A percentile compares a stretch with the other conserved stretches of the same genome.
Conservation (phyloP, 345 rosid genomes). For the Physaria fendleri region DNA sequence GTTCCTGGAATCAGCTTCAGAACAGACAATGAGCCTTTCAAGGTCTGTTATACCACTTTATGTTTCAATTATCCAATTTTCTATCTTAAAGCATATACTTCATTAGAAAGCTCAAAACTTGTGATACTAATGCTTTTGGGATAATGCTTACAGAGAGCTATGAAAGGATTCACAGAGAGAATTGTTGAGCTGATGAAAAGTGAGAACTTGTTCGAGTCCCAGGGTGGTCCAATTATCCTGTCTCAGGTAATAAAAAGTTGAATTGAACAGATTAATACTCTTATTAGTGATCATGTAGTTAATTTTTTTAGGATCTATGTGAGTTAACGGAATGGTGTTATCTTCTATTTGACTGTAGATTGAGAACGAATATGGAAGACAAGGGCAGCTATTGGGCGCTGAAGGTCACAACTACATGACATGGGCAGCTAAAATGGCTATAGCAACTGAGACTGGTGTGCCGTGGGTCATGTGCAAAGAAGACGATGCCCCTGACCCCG, state of each 20-base stretch:
- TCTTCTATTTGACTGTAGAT: conserved; percentile 43
- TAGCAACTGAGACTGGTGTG: conserved; percentile 76
- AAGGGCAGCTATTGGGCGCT: conserved; percentile 69
- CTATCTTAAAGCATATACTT: too few relatives aligned
- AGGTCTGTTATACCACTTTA: conserved; percentile 36
- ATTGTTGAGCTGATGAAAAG: conserved; percentile 94
- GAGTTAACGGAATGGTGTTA: neutral
- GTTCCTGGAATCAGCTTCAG: conserved; percentile 98
- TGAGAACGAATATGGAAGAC: conserved; percentile 96
- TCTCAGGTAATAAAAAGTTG: conserved; percentile 64
- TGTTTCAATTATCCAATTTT: too few relatives aligned
- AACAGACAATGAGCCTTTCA: conserved; percentile 99
- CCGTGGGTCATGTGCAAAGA: conserved; percentile 99
- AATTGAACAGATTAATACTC: neutral
- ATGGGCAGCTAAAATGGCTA: conserved; percentile 99
- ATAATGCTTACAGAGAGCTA: conserved; percentile 64
- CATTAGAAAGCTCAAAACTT: neutral
- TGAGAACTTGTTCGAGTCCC: conserved; percentile 86
- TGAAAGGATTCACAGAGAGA: conserved; percentile 93
- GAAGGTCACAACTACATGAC: conserved; percentile 76
- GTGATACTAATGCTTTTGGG: conserved; percentile 12
- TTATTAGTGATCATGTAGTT: conserved; percentile 3
- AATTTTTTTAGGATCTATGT: too few relatives aligned
- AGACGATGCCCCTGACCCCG: conserved; percentile 98
- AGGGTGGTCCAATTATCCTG: conserved; percentile 97